Evolutionary conservation across 163 green algal species (phyloP).

Genomic region (Chlamydomonas reinhardtii): DNA sequence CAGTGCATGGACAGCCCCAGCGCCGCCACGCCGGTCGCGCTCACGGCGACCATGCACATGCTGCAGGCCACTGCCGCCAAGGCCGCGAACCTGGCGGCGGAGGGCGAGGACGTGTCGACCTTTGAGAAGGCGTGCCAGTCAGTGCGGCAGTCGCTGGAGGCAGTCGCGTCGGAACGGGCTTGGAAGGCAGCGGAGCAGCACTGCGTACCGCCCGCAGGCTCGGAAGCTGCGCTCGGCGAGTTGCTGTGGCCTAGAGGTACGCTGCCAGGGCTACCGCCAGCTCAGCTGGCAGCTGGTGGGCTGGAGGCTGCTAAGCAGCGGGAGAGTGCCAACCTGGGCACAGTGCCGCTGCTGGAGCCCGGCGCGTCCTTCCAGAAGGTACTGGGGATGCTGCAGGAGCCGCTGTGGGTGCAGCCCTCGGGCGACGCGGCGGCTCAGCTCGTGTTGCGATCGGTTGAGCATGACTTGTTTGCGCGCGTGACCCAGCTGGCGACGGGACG

Average conservation of each 20-base stretch:
- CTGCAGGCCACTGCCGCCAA: conserved; percentile 27
- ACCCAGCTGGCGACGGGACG: background rate
- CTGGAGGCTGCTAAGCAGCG: conserved; percentile 15
- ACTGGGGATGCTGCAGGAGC: background rate
- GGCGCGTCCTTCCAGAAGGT: background rate
- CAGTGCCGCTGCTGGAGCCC: conserved; percentile 24
- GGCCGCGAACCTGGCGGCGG: conserved; percentile 45
- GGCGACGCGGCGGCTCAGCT: conserved; percentile 19
- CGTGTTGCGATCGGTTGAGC: conserved; percentile 50
- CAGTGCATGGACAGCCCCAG: background rate
- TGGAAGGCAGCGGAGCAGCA: background rate
- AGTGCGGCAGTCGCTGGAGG: conserved; percentile 13
- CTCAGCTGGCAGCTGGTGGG: background rate
- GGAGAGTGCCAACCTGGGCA: conserved; percentile 42
- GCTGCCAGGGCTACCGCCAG: background rate
- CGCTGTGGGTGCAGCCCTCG: background rate
- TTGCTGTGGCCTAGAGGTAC: conserved; percentile 14
- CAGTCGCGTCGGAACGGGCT: background rate
- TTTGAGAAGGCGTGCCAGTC: conserved; percentile 47
- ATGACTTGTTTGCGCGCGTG: conserved; percentile 45
- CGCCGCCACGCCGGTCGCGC: conserved; percentile 10
- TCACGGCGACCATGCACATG: conserved; percentile 53
- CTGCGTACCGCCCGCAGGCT: conserved; percentile 14
- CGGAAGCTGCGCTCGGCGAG: background rate
- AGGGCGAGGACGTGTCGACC: conserved; percentile 40